Evolutionary conservation across 2,329 filamentous ascomycete species (phyloP).

Genomic region (Hymenoscyphus fraxineus): DNA sequence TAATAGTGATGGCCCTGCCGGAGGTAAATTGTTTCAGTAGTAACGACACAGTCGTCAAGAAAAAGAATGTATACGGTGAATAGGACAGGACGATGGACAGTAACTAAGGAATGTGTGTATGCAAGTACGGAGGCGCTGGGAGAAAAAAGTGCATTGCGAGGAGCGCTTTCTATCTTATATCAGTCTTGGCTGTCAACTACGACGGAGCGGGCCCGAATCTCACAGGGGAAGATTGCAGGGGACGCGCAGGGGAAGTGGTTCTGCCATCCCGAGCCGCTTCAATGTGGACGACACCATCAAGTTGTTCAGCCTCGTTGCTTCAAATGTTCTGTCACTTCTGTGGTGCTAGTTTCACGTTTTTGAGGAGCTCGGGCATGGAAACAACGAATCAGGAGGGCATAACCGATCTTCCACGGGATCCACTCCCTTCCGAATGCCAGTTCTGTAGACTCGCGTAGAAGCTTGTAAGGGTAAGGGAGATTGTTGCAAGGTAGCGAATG

Average conservation of each 20-base stretch:
- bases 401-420: not conserved
- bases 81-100: slow-evolving; percentile 21
- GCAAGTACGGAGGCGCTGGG: slow-evolving; percentile 12
- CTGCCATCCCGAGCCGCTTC: not conserved
- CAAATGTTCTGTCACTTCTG: slow-evolving; percentile 21
- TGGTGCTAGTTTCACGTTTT: slow-evolving; percentile 6
- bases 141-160: slow-evolving; percentile 1
- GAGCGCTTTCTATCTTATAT: slow-evolving; percentile 3
- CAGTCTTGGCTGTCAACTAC: slow-evolving; percentile 9
- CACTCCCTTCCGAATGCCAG: not conserved
- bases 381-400: not conserved
- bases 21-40: slow-evolving; percentile 19
- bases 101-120: slow-evolving; percentile 13
- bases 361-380: not conserved
- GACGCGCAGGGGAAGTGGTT: not conserved
- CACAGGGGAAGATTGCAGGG: slow-evolving; percentile 4
- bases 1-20: slow-evolving; percentile 22
- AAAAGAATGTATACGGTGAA: slow-evolving; percentile 26
- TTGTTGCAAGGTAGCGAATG: not conserved
- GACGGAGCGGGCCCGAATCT: slow-evolving; percentile 15
- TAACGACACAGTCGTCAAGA: slow-evolving; percentile 30
- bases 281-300: not conserved
- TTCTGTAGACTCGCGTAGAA: not conserved
- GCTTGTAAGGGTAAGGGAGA: not conserved
- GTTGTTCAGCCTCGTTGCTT: slow-evolving; percentile 24